phyloP scores from a whole-genome alignment of 306 rosid genomes.

The Cyamopsis tetragonoloba region DNA sequence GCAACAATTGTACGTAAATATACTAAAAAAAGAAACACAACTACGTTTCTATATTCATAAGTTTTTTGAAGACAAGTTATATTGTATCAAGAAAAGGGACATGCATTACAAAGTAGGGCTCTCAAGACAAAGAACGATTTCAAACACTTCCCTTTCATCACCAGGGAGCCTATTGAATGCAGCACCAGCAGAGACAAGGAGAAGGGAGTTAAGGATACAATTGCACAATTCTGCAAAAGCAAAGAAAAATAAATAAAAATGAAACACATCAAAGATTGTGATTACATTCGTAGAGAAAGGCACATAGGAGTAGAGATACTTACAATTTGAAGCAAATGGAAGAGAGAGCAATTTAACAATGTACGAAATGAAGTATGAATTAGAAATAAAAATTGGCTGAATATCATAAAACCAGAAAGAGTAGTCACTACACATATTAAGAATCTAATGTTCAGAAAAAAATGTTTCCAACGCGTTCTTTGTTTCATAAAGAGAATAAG shows the following conservation, averaged over 20 bases:
- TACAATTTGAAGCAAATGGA: not conserved
- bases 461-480: not conserved
- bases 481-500: not conserved
- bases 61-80: not conserved
- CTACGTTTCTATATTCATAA: not conserved
- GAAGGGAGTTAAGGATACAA: not conserved
- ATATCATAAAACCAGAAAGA: not conserved
- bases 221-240: not conserved
- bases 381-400: constrained; percentile 11
- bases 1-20: not conserved
- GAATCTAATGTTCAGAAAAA: not conserved
- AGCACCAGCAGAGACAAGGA: not conserved
- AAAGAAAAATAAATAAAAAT: not conserved
- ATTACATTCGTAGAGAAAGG: not conserved
- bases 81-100: not conserved
- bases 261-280: not conserved
- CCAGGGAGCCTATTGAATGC: not conserved
- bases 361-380: not conserved
- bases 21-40: not conserved
- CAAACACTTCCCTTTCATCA: not conserved
- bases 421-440: constrained; percentile 9
- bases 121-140: too few species aligned
- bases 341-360: not conserved
- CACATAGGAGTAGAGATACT: not conserved
- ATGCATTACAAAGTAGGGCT: too few species aligned